Evolutionary conservation across 1,284 basidiomycete species (phyloP).

Genomic region (Stygiomarasmius scandens): DNA sequence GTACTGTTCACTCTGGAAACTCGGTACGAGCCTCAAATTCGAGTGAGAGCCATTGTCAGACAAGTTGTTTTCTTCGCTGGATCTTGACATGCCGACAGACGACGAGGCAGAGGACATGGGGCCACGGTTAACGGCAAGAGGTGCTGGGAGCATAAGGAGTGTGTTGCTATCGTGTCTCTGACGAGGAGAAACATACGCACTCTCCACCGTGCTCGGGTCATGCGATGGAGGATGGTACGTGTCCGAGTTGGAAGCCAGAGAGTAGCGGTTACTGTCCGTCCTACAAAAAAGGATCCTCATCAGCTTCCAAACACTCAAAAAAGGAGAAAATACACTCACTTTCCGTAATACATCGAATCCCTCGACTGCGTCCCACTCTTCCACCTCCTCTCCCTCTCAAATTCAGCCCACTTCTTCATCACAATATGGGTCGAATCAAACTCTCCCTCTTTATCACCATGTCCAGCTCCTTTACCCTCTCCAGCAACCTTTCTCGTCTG

Average conservation of each 20-base stretch:
- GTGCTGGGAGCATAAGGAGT: constrained; percentile 70
- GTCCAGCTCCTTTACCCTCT: constrained; percentile 63
- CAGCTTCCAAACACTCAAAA: constrained; percentile 14
- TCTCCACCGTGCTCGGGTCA: constrained; percentile 69
- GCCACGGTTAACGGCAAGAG: constrained; percentile 56
- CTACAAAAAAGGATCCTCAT: constrained; percentile 26
- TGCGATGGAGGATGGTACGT: constrained; percentile 53
- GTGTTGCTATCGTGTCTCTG: constrained; percentile 68
- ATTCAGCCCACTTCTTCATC: constrained; percentile 99
- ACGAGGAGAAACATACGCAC: constrained; percentile 44
- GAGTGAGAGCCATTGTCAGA: constrained; percentile 60
- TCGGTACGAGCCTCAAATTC: constrained; percentile 59
- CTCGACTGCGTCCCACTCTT: constrained; percentile 83
- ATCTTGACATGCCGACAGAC: constrained; percentile 56
- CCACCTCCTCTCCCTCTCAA: constrained; percentile 95
- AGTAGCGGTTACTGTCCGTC: constrained; percentile 66
- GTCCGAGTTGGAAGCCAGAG: constrained; percentile 76
- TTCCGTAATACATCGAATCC: constrained; percentile 75
- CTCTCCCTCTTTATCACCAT: constrained; percentile 92
- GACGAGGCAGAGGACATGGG: constrained; percentile 55
- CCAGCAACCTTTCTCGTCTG: constrained; percentile 89
- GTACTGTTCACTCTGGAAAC: constrained; percentile 45
- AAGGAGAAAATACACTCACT: constrained; percentile 46
- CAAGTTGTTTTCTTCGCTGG: constrained; percentile 65
- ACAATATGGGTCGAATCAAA: constrained; percentile 97